phyloP scores from a whole-genome alignment of 257 asterid species.

The Gentiana macrophylla region DNA sequence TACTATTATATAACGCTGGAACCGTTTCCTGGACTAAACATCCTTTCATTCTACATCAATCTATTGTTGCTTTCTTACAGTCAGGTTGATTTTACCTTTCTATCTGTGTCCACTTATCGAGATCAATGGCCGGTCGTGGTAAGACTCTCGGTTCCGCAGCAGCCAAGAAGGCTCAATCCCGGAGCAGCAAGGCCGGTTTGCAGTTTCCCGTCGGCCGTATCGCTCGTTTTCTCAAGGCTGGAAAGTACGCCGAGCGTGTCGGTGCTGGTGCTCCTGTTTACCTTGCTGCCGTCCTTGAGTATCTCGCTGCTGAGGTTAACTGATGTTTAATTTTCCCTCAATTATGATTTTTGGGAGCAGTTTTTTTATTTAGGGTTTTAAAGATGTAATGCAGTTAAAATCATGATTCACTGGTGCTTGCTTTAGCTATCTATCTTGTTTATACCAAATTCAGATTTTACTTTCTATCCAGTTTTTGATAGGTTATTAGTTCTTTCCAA shows the following conservation, averaged over 20 bases:
- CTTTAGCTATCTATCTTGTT: too few species aligned
- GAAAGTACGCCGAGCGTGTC: slow-evolving; percentile 69
- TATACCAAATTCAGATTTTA: not conserved
- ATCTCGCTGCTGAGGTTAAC: slow-evolving; percentile 63
- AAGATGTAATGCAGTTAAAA: not conserved
- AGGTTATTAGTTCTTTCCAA: too few species aligned
- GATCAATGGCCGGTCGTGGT: slow-evolving; percentile 65
- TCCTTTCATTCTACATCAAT: not conserved
- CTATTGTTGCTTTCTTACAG: not conserved
- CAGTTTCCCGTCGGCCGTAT: slow-evolving; percentile 76
- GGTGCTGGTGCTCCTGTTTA: slow-evolving; percentile 86
- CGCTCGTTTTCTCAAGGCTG: slow-evolving; percentile 73
- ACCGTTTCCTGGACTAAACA: not conserved
- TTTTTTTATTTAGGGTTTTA: not conserved
- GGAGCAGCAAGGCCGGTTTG: slow-evolving; percentile 66
- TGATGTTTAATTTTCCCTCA: too few species aligned
- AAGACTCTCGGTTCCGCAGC: slow-evolving; percentile 62
- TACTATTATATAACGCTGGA: slow-evolving; percentile 28
- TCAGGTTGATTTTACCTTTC: not conserved
- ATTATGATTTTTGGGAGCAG: not conserved
- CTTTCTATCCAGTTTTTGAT: too few species aligned
- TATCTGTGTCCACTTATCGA: too few species aligned
- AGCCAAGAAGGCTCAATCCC: slow-evolving; percentile 53
- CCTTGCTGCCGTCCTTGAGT: slow-evolving; percentile 69
- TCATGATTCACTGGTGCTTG: too few species aligned